Evolutionary conservation across 371 early-diverging fungal species (phyloP), one percentile per base, ranked within the genome.

Genomic region (Circinella umbellata): DNA sequence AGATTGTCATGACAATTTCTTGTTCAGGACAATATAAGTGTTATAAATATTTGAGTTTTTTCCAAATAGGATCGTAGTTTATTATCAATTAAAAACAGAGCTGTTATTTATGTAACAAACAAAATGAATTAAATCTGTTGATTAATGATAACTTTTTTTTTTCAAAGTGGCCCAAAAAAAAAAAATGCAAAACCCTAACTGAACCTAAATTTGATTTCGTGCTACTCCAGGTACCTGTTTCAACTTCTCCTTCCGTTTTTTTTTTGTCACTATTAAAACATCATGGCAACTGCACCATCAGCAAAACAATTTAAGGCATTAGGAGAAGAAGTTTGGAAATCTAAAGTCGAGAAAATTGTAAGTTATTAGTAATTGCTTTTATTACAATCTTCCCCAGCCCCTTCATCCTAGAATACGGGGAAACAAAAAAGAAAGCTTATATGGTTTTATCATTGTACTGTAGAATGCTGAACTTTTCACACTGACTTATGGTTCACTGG

Each of bases 261-360:
- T n/a, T 51, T 51, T 15, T 51, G 8, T 15, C 8, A 51, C 51
- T 51, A 17, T 51, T 17, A 17, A 51, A 4, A 51, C 51, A 51
- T n/a, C 39, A 83, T 84, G 84, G 66, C 82, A 18, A 71, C 77
- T 51, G 60, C 72, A 53, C 66, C 79, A 65, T 66, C 78, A 35
- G 79, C 86, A 36, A 92, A 91, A 69, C 92, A 92, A 66, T 91
- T 90, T 81, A 92, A 91, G 77, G 70, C 88, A 1, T 72, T 93
- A 18, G 97, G 97, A 53, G 98, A 98, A 62, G 98, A 98, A 66
- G 88, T 96, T 15, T 98, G 97, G 97, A 96, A 95, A 80, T 91
- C 89, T 73, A 92, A 89, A 72, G 92, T 95, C 27, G 98, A 98
- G 70, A 96, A 96, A 82, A 93, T 97, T 80, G 96, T 94, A 85